Base-by-base conservation (phyloP, 441 rosid species). In the Adansonia grandidieri region DNA sequence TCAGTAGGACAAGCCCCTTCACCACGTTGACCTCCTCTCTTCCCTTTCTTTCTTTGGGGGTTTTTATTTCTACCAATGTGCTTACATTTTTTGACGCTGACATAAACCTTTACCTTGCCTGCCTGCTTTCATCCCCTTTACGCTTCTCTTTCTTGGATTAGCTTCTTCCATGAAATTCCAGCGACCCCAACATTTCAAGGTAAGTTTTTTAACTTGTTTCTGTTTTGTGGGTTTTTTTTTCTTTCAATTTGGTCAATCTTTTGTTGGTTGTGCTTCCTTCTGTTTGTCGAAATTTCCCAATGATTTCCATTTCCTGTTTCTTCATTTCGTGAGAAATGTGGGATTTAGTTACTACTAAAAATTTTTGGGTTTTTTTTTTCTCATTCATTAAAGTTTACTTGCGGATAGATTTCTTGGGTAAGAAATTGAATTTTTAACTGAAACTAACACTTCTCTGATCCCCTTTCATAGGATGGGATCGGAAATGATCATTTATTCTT, bases 401-500 rank as follows among this genome's bases (percentile, higher is more conserved):
- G 24, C 3, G n/a, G 73, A 58, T 32, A 37, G 45, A 37, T 63
- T 63, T 70, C 51, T 44, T 13, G 53, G 24, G 54, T 17, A 51
- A 37, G 10, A 50, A 67, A 67, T 14, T 11, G 22, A 40, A 56
- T 42, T 42, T 40, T 42, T 13, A 10, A 73, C 66, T 58, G 66
- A 11, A 57, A 42, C 32, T 58, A 37, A 37, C 40, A 19, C 4
- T 9, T 19, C 19, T 73, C 6, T 1, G 66, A 73, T 73, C 66
- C 66, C 75, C 8, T 40, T 53, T 57, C 66, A 10, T 19, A 11
- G 17, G 37, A 57, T 40, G 65, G 42, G 66, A 73, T 73, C 76
- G 40, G 40, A 56, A 57, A 42, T 57, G n/a, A 57, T 73, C 0
- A n/a, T 53, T 53, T 54, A 24, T 22, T 22, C 28, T 22, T 15